Percentiles rank a stretch among this genome's conserved stretches.
Conservation (phyloP, 73 alveolate genomes). For the Tetrahymena malaccensis region DNA sequence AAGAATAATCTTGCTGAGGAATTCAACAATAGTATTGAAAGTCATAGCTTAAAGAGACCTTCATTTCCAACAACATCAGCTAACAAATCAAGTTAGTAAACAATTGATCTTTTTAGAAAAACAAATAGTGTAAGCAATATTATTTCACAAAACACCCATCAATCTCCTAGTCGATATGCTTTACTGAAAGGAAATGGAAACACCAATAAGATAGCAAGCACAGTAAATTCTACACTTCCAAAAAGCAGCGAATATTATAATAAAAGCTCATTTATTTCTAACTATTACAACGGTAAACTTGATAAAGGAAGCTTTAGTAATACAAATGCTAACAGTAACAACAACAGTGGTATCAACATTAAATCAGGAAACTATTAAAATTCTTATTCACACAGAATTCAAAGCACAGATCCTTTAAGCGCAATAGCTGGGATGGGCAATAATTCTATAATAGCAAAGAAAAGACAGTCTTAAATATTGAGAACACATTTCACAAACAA, state of each 20-base stretch:
- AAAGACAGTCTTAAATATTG: background rate
- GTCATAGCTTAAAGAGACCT: background rate
- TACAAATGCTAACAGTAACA: background rate
- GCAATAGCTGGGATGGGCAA: background rate
- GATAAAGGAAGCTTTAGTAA: background rate
- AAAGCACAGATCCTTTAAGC: background rate
- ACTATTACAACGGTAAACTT: background rate
- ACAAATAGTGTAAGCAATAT: background rate
- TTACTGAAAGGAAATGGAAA: background rate
- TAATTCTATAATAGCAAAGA: background rate
- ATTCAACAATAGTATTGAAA: background rate
- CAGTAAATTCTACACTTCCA: background rate
- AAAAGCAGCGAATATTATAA: background rate
- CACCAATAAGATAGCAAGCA: background rate
- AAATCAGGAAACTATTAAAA: background rate
- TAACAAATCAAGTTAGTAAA: background rate
- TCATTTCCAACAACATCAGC: background rate
- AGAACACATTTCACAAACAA: background rate
- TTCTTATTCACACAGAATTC: background rate
- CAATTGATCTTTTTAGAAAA: background rate
- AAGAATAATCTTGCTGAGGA: background rate
- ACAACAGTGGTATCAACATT: background rate
- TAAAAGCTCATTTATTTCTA: background rate
- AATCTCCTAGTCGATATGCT: background rate
- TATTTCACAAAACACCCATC: background rate